phyloP scores from a whole-genome alignment of 805 yeast species.

The Candida railenensis region DNA sequence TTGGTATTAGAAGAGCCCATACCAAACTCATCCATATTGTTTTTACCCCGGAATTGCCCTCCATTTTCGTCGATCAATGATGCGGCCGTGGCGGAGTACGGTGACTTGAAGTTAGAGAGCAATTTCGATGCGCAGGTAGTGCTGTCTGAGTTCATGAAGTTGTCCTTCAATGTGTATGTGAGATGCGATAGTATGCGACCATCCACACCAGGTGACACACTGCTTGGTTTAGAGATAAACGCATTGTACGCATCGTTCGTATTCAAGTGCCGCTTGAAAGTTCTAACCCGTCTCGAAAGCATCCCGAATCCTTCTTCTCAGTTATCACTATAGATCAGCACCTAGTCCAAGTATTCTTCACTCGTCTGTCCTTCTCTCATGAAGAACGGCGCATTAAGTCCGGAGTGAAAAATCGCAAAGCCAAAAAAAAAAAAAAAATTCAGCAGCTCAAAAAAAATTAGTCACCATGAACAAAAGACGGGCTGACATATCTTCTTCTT shows the following conservation, averaged over 20 bases:
- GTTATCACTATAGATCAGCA: too few species aligned
- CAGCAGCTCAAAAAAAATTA: background rate
- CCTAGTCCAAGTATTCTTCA: too few species aligned
- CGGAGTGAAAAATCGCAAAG: background rate
- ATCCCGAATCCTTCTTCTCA: too few species aligned
- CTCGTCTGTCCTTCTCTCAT: too few species aligned
- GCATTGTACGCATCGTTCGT: conserved; percentile 1
- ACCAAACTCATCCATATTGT: conserved; percentile 95
- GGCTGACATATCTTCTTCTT: background rate
- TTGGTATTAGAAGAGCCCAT: conserved; percentile 82
- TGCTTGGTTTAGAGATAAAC: background rate
- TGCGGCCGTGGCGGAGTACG: conserved; percentile 78
- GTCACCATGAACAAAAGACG: background rate
- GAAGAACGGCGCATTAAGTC: too few species aligned
- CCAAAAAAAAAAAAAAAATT: too few species aligned
- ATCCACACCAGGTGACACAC: background rate
- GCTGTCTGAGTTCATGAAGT: conserved; percentile 63
- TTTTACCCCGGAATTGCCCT: conserved; percentile 64
- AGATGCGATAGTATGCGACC: background rate
- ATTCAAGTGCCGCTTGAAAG: background rate
- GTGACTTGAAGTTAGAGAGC: conserved; percentile 61
- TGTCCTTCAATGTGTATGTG: conserved; percentile 57
- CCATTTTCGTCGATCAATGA: conserved; percentile 52
- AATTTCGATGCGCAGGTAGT: conserved; percentile 81
- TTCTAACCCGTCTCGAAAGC: background rate